Conservation (phyloP, 1,139 yeast genomes). For the Pichia sp. region DNA sequence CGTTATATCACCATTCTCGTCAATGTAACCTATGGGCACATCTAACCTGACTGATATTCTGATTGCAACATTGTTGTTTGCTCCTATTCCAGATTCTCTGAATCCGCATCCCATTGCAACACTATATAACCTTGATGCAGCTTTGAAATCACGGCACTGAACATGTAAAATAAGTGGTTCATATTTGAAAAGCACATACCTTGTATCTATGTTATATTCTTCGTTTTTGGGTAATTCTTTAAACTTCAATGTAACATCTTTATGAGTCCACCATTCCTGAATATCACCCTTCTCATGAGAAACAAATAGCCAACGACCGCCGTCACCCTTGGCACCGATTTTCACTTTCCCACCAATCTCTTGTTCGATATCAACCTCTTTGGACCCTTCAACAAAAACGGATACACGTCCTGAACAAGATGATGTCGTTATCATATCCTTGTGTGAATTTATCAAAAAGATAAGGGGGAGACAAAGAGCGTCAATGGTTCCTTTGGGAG, state of each 20-base stretch:
- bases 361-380: conserved; percentile 28
- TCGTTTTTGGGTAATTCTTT: not conserved
- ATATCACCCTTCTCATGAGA: conserved; percentile 58
- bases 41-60: conserved; percentile 68
- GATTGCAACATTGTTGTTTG: conserved; percentile 73
- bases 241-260: not conserved
- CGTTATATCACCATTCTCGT: conserved; percentile 32
- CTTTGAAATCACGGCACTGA: conserved; percentile 57
- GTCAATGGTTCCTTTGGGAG: conserved; percentile 85
- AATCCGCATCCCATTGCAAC: conserved; percentile 82
- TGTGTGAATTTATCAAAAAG: conserved; percentile 54
- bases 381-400: conserved; percentile 67
- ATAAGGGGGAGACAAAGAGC: conserved; percentile 67
- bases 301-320: conserved; percentile 82
- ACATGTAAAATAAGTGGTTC: conserved; percentile 85
- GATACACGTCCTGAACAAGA: conserved; percentile 86
- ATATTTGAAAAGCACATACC: conserved; percentile 68
- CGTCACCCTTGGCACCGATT: conserved; percentile 81
- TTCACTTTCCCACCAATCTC: conserved; percentile 29
- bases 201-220: conserved; percentile 26
- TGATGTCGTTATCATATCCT: conserved; percentile 77
- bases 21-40: conserved; percentile 61
- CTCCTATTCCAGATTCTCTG: conserved; percentile 82
- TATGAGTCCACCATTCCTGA: conserved; percentile 45
- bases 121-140: conserved; percentile 60